Base-by-base conservation (phyloP, 2,329 filamentous ascomycete species). In the Colletotrichum chlorophyti region DNA sequence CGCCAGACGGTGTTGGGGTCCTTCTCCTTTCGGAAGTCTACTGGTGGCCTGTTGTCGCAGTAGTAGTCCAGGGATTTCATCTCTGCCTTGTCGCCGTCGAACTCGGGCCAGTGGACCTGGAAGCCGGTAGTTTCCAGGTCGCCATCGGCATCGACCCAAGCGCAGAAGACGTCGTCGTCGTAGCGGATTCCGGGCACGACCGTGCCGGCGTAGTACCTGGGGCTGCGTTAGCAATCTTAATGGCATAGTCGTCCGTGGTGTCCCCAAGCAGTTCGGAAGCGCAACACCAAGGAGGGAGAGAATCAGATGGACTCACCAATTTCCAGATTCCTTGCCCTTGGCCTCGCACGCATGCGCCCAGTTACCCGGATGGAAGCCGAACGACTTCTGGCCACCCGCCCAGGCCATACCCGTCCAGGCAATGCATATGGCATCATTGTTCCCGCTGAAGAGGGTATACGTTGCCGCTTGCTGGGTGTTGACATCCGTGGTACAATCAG, bases 41-140 rank as follows among this genome's bases (percentile, higher is more conserved):
- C 60, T 24, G 61, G 49, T 23, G 55, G 48, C 3, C 35, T 38
- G 48, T 54, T 5, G 6, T 19, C 26, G 53, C 62, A 66, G 42
- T 57, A 59, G 51, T 63, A 62, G 41, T 68, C 38, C 15, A 63
- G 31, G 31, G 37, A 24, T 9, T 48, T 34, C 32, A 60, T 62
- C 21, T 42, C 47, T 6, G 40, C 27, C n/a, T 62, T 17, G 8
- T 51, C 62, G 14, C 14, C 29, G 6, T 61, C 47, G 53, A 69
- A 71, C 37, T 69, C 65, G 19, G 67, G 67, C 64, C 65, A 72
- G 63, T 70, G 68, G 5, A 70, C 47, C 38, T 72, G 69, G 47
- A 71, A 71, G 4, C 65, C 68, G 2, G 65, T 69, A 31, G 68
- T 63, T n/a, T 64, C 64, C 35, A 63, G 41, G 51, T 67, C 62